Base-by-base conservation (phyloP, 352 stramenopile genomes). In the Chrysophaeum taylorii region DNA sequence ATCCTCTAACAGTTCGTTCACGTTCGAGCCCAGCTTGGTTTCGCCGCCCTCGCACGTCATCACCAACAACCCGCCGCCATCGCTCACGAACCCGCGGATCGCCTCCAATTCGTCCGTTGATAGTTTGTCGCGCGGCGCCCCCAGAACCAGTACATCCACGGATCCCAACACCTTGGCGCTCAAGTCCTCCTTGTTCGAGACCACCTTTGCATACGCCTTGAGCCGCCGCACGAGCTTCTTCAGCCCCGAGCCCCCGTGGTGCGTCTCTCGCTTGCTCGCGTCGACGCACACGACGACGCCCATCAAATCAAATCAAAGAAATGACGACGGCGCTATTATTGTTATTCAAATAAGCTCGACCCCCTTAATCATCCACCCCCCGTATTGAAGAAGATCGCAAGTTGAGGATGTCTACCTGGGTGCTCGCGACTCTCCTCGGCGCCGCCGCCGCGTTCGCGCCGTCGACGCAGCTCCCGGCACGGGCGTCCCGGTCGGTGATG, bases 1-100 rank as follows among this genome's bases (percentile, higher is more conserved):
- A 79, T 96, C 87, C 78, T 94, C 91, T 45, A 96, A 83, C 77
- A 95, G 89, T 18, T 89, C 90, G 74, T 97, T 98, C 69, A 97
- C 78, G 76, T 98, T 98, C 21, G 87, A 95, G 52, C 92, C 87
- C 64, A 86, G 87, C 29, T 79, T 79, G 74, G 87, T 78, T 75
- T 96, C 89, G 62, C 91, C 92, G 54, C 91, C 92, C 70, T 97
- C 92, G 31, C 82, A 86, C 23, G 92, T 69, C 78, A 97, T 87
- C 68, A 97, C 82, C 36, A 95, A 79, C 45, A 96, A 78, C 52
- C 86, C 93, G 23, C 92, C 92, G 33, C 92, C 93, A 25, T 70
- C 70, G 35, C 86, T 78, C 16, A 98, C 72, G 64, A 89, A 98
- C 14, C 91, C 80, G 68, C 92, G 95, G 25, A 97, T 70, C 21